Evolutionary conservation across 768 basidiomycete species (phyloP), one percentile per base, ranked within the genome.

Genomic region (Tubosaeta sp.): DNA sequence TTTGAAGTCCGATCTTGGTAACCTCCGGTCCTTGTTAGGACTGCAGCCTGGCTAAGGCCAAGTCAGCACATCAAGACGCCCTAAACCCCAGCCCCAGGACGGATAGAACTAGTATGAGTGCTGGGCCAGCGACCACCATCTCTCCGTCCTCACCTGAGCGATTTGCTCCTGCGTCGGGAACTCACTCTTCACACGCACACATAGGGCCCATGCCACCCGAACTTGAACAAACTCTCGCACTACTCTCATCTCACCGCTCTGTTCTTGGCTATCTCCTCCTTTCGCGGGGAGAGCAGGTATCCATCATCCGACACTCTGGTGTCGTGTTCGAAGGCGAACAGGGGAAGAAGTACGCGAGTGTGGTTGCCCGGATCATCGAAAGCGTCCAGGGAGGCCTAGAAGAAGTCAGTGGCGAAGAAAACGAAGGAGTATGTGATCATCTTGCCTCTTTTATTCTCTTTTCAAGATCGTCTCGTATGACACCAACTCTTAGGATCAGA

Each of bases 261-360:
- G 91, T 94, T 4, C 79, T 91, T 6, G 92, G 93, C 2, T 94
- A 94, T 65, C 78, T 95, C 61, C 79, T 94, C 1, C 74, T 94
- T 29, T 86, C 90, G 3, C 78, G 90, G 4, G 79, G 83, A 1
- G 78, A 79, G 41, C 84, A 84, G 6, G 78, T 81, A 18, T 83
- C 84, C 58, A 91, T 96, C 56, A 86, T 96, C 59, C 78, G 89
- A 29, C 85, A 90, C 59, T 85, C 88, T 1, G 90, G 90, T 13
- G 87, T 88, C 46, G 78, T 90, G 6, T 92, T 92, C 57, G 90
- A 92, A 55, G 89, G 90, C 29, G 90, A 91, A 55, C 84, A 87
- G 34, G 90, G 90, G 21, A 75, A 71, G 63, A 84, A 80, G 58
- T 91, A 92, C 53, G 89, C 90, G 4, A 70, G 76, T 27, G 86